These are phyloP conservation scores for Aspergillus fructus DNA, from an alignment of 2,329 filamentous ascomycete species.

Conservation along the genomic window DNA sequence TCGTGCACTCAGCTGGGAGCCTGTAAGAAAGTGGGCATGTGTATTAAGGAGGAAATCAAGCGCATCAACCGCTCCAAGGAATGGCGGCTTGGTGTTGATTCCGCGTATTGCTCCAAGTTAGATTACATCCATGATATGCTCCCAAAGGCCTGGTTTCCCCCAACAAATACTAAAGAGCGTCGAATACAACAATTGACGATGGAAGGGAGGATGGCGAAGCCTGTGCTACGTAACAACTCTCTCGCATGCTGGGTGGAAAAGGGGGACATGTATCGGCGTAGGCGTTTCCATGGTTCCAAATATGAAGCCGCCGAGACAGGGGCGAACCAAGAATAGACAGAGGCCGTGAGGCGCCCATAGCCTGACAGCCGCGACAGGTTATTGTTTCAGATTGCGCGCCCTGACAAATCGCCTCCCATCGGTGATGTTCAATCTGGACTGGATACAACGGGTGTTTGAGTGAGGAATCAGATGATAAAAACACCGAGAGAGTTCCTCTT, in stretches of 20 bases:
- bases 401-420: conserved; percentile 20
- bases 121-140: not conserved
- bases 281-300: conserved; percentile 4
- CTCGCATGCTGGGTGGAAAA: not conserved
- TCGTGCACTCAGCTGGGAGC: not conserved
- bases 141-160: not conserved
- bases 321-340: conserved; percentile 10
- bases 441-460: not conserved
- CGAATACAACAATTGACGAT: not conserved
- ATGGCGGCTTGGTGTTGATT: not conserved
- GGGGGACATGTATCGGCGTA: not conserved
- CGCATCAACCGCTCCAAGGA: not conserved
- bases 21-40: too few relatives aligned
- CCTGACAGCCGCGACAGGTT: conserved; percentile 12
- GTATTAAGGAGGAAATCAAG: not conserved
- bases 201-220: conserved; percentile 2
- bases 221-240: not conserved
- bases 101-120: not conserved
- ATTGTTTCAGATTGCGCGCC: conserved; percentile 22
- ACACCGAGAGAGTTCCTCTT: not conserved
- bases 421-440: conserved; percentile 1
- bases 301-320: not conserved
- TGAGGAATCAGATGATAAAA: not conserved
- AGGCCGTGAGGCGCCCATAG: conserved; percentile 1
- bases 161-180: not conserved